Percentiles rank a stretch among this genome's conserved stretches.
phyloP scores from a whole-genome alignment of 192 early-diverging fungal species.

The Oehlia diaphana region DNA sequence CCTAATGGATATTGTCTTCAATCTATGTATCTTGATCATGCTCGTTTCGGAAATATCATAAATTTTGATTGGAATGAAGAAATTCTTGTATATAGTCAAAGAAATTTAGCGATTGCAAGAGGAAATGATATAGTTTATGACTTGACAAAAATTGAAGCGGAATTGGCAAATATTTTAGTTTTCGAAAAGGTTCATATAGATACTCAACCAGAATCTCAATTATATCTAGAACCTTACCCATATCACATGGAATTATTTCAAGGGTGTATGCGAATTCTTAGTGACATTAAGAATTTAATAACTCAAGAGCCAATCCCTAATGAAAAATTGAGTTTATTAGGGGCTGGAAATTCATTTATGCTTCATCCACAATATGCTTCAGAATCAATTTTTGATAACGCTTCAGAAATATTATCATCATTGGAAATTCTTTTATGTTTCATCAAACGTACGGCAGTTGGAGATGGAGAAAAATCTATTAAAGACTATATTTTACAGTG shows the following conservation, averaged over 20 bases:
- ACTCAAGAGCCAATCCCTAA: slow-evolving; percentile 19
- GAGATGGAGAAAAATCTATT: slow-evolving; percentile 18
- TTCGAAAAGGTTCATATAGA: slow-evolving; percentile 30
- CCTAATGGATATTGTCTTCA: slow-evolving; percentile 6
- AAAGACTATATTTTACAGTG: slow-evolving; percentile 27
- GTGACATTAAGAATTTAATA: slow-evolving; percentile 21
- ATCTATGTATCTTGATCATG: slow-evolving; percentile 2
- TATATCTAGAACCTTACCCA: slow-evolving; percentile 23
- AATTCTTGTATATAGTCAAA: slow-evolving; percentile 21
- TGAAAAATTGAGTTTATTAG: slow-evolving; percentile 13
- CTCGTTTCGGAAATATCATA: neutral
- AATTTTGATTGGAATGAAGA: slow-evolving; percentile 22
- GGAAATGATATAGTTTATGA: slow-evolving; percentile 21
- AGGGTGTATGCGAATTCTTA: slow-evolving; percentile 13
- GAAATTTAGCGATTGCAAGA: slow-evolving; percentile 10
- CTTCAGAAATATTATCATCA: slow-evolving; percentile 17
- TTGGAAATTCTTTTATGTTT: slow-evolving; percentile 37
- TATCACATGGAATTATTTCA: slow-evolving; percentile 32
- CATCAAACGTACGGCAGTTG: slow-evolving; percentile 18
- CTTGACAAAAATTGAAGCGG: slow-evolving; percentile 23
- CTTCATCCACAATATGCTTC: neutral
- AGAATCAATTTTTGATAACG: neutral
- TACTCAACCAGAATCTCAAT: neutral
- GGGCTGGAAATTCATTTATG: neutral
- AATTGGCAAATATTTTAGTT: slow-evolving; percentile 18